Evolutionary conservation across 352 stramenopile genomes (phyloP).

Genomic region (Phytophthora brassicae): DNA sequence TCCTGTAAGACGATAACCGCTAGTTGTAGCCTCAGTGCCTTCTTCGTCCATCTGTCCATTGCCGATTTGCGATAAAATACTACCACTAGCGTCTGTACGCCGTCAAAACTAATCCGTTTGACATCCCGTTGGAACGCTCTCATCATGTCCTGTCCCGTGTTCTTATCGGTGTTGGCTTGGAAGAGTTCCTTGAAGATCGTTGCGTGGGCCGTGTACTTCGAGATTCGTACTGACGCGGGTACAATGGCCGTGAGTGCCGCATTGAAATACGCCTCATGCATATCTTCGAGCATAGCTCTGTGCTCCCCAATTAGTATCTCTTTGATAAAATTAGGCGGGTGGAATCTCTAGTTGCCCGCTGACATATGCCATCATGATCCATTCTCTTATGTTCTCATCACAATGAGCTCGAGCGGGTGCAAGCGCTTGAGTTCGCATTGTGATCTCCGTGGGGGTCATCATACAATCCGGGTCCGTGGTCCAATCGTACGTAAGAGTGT

Average conservation of each 20-base stretch:
- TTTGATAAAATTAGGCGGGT: constrained; percentile 7
- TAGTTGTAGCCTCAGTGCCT: too few species aligned
- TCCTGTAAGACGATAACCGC: too few species aligned
- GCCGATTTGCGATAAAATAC: background rate
- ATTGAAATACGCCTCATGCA: constrained; percentile 4
- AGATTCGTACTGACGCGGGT: background rate
- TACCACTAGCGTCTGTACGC: background rate
- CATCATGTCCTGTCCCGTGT: background rate
- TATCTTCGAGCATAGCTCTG: background rate
- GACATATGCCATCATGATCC: background rate
- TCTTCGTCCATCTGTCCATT: too few species aligned
- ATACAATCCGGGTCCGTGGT: too few species aligned
- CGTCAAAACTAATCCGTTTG: constrained; percentile 1
- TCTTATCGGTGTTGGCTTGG: background rate
- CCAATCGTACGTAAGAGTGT: background rate
- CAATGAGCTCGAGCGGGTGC: background rate
- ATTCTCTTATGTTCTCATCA: background rate
- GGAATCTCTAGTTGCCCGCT: background rate
- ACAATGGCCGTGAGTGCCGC: background rate
- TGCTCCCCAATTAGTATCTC: constrained; percentile 1
- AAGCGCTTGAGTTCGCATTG: background rate
- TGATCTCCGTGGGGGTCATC: background rate
- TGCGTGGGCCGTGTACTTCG: background rate
- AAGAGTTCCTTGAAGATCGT: background rate
- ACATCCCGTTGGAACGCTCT: background rate